phyloP scores from a whole-genome alignment of 2,329 filamentous ascomycete genomes.

The Tolypocladium amazonense region DNA sequence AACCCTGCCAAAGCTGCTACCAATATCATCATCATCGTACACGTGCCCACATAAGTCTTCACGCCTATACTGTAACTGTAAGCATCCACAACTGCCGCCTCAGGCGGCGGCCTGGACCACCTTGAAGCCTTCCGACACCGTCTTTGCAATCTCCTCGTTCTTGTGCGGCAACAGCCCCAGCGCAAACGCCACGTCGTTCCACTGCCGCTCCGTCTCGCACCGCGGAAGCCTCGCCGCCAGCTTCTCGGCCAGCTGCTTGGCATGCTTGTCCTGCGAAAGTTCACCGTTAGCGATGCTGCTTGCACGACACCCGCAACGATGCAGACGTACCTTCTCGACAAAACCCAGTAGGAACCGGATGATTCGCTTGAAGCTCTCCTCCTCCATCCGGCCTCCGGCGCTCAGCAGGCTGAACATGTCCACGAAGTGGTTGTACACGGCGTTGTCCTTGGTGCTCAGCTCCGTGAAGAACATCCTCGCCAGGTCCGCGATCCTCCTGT shows the following conservation, averaged over 20 bases:
- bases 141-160: conserved; percentile 77
- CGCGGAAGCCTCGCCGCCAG: conserved; percentile 74
- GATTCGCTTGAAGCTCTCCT: conserved; percentile 77
- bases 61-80: background rate
- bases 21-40: background rate
- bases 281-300: conserved; percentile 7
- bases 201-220: conserved; percentile 88
- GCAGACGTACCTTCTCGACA: conserved; percentile 74
- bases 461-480: conserved; percentile 98
- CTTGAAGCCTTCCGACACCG: conserved; percentile 66
- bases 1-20: background rate
- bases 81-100: conserved; percentile 5
- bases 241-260: conserved; percentile 87
- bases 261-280: conserved; percentile 74
- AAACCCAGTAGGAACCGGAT: conserved; percentile 91
- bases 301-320: background rate
- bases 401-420: conserved; percentile 96
- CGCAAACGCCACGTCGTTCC: conserved; percentile 95
- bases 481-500: conserved; percentile 86
- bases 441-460: conserved; percentile 94
- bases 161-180: conserved; percentile 84
- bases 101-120: conserved; percentile 53
- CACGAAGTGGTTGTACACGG: conserved; percentile 98
- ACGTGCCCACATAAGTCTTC: background rate
- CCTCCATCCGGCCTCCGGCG: conserved; percentile 67